phyloP scores from a whole-genome alignment of 73 alveolate genomes.

The Paraurostyla sp. region DNA sequence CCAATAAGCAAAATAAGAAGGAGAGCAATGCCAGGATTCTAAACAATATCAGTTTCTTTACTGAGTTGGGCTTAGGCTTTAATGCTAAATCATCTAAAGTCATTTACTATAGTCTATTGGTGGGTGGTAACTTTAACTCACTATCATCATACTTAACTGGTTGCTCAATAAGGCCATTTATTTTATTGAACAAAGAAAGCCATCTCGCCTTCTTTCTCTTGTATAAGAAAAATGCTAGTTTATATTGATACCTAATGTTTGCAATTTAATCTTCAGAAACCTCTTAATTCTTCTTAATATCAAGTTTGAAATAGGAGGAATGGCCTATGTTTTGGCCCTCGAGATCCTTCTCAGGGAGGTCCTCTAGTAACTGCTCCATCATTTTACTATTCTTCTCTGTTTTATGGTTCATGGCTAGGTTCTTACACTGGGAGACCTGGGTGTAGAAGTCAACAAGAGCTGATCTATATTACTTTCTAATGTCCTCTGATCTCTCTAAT shows the following conservation, averaged over 20 bases:
- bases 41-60: not conserved
- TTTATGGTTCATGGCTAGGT: constrained; percentile 35
- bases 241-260: constrained; percentile 39
- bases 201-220: constrained; percentile 69
- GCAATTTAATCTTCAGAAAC: constrained; percentile 65
- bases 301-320: constrained; percentile 7
- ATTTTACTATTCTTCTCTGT: not conserved
- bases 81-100: not conserved
- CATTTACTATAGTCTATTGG: not conserved
- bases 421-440: constrained; percentile 49
- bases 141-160: constrained; percentile 11
- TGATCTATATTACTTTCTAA: constrained; percentile 36
- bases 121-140: not conserved
- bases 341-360: constrained; percentile 62
- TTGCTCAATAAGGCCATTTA: not conserved
- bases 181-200: constrained; percentile 13
- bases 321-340: constrained; percentile 54
- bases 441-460: constrained; percentile 57
- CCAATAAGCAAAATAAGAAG: constrained; percentile 9
- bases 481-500: constrained; percentile 46
- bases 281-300: constrained; percentile 6
- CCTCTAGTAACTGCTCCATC: constrained; percentile 20
- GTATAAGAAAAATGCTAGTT: constrained; percentile 44
- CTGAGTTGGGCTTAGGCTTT: constrained; percentile 3
- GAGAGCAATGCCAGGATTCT: constrained; percentile 33